Evolutionary conservation across 257 asterid species (phyloP).

Genomic region (Nicotiana paniculata): DNA sequence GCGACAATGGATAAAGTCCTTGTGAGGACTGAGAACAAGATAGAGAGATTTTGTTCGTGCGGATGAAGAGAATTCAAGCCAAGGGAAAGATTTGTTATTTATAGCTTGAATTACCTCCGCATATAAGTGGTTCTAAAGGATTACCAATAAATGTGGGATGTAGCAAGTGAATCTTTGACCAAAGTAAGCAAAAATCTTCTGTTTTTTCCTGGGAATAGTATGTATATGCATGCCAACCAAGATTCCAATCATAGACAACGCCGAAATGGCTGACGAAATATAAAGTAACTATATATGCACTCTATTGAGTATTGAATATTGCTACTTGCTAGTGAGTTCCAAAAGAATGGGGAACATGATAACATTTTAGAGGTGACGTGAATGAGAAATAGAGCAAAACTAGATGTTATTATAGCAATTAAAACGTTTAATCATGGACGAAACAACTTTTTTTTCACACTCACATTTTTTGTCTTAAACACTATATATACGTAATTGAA

Average conservation of each 20-base stretch:
- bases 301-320: neutral
- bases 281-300: neutral
- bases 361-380: neutral
- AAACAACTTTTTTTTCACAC: too few relatives aligned
- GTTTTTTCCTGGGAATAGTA: too few relatives aligned
- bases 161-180: constrained; percentile 10
- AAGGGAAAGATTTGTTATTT: too few relatives aligned
- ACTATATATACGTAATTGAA: too few relatives aligned
- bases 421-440: too few relatives aligned
- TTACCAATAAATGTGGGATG: neutral
- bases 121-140: neutral
- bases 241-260: neutral
- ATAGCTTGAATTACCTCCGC: too few relatives aligned
- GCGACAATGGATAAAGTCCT: too few relatives aligned
- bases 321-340: neutral
- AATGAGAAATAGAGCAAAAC: neutral
- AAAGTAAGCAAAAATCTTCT: neutral
- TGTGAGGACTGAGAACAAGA: too few relatives aligned
- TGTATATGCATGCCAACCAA: neutral
- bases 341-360: neutral
- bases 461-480: too few relatives aligned
- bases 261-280: neutral
- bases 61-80: too few relatives aligned
- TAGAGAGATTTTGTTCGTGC: too few relatives aligned
- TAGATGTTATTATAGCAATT: too few relatives aligned